Percentiles rank a stretch among this genome's conserved stretches.
These are phyloP conservation scores for Monosporascus cannonballus DNA, from an alignment of 2,329 filamentous ascomycete genomes.

Conservation along the genomic window DNA sequence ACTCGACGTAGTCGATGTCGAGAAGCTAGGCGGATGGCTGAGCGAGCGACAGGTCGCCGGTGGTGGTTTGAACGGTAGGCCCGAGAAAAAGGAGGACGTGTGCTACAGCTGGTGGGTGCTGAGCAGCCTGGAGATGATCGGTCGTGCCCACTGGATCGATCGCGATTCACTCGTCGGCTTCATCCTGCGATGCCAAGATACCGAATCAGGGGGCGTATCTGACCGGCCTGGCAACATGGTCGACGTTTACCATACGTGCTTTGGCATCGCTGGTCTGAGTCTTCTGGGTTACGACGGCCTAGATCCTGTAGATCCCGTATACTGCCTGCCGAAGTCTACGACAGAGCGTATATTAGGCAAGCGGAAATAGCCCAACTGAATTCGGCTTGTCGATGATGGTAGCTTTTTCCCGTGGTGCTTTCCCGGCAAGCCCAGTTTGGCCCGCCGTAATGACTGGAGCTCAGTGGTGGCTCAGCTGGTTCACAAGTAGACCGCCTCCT, in stretches of 20 bases:
- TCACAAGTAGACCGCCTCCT: conserved; percentile 4
- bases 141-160: conserved; percentile 88
- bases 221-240: conserved; percentile 92
- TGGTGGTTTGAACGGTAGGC: conserved; percentile 87
- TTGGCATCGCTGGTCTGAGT: conserved; percentile 83
- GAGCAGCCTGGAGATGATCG: conserved; percentile 86
- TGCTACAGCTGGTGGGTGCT: conserved; percentile 99
- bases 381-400: not conserved
- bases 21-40: conserved; percentile 82
- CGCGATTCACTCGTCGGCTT: conserved; percentile 70
- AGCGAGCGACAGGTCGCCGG: conserved; percentile 85
- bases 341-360: conserved; percentile 52
- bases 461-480: not conserved
- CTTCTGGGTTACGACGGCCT: conserved; percentile 73
- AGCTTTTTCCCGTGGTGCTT: conserved; percentile 1
- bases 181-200: conserved; percentile 84
- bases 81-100: conserved; percentile 93
- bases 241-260: conserved; percentile 93
- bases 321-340: conserved; percentile 70
- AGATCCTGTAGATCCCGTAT: conserved; percentile 78
- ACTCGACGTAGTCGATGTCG: conserved; percentile 74
- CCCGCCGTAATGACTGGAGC: not conserved
- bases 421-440: no score
- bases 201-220: conserved; percentile 75
- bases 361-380: conserved; percentile 19